Percentiles rank a stretch among this genome's conserved stretches.
Conservation (phyloP, 129 eudicot genomes). For the Erigeron canadensis region DNA sequence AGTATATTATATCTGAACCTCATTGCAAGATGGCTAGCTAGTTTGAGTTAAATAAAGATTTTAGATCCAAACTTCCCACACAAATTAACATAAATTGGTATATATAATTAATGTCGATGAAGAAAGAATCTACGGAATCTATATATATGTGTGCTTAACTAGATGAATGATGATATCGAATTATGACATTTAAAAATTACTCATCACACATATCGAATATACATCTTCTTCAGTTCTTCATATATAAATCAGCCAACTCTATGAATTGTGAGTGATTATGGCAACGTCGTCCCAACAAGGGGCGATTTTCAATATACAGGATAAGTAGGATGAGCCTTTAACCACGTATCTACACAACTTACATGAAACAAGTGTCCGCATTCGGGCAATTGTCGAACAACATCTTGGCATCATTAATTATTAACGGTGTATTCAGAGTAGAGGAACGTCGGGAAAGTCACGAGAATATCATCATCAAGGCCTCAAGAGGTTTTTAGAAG, state of each 20-base stretch:
- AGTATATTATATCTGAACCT: no score
- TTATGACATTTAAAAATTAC: neutral
- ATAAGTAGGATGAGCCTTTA: constrained; percentile 44
- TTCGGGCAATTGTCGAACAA: constrained; percentile 39
- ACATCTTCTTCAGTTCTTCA: no score
- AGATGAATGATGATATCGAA: neutral
- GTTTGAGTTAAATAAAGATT: no score
- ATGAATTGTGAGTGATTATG: neutral
- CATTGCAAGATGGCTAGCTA: no score
- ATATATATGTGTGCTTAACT: no score
- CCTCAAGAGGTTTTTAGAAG: constrained; percentile 22
- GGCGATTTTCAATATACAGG: constrained; percentile 47
- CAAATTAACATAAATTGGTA: no score
- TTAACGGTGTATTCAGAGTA: constrained; percentile 35
- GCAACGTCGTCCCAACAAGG: neutral
- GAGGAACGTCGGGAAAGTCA: constrained; percentile 32
- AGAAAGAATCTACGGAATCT: no score
- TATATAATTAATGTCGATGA: no score
- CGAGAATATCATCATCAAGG: constrained; percentile 30
- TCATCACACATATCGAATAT: neutral
- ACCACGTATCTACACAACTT: constrained; percentile 49
- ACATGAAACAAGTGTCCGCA: constrained; percentile 50
- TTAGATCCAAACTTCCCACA: no score
- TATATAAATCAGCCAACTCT: neutral
- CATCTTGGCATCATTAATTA: constrained; percentile 19